Evolutionary conservation across 805 yeast genomes (phyloP), one percentile per base, ranked within the genome.

Genomic region (Metschnikowia cubensis): DNA sequence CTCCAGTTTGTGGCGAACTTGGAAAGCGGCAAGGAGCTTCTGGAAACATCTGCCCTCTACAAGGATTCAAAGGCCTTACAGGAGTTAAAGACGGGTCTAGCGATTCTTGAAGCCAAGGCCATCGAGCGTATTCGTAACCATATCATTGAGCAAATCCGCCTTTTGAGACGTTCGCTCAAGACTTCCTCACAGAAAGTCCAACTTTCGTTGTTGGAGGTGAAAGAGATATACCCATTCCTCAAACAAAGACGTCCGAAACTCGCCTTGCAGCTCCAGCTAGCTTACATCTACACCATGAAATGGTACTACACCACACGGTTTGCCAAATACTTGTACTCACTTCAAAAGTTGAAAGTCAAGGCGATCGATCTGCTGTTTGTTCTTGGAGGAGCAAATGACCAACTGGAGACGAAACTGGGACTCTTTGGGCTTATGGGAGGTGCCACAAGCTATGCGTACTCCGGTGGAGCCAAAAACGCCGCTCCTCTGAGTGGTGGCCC

Each of bases 291-390:
- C 60, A 92, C 98, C 2, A 91, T 94, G 88, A 75, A 80, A 59
- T 94, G 99, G 99, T 94, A 92, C 69, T 94, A 94, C 65, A 75
- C 78, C 50, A 79, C 85, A 50, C 80, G 87, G 57, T 92, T 91
- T 61, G 82, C 84, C 15, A 81, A 90, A 54, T 91, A 90, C 67
- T 66, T 84, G 35, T 80, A 84, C 53, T 82, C 95, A 0, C 67
- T 91, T 45, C 87, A 87, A 52, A 82, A 81, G 56, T 66, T 89
- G 51, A 80, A 77, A 39, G 55, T 84, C 15, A 74, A 76, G 46
- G 68, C 68, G 20, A 79, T 85, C 7, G 94, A 85, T 54, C 75
- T 71, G 50, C 73, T 73, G 42, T 74, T 75, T 46, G 74, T 85
- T 1, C 68, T 87, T 45, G 89, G 90, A 0, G 71, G 56, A 21